Evolutionary conservation across 139 green algal genomes (phyloP), one percentile per base, ranked within the genome.

Genomic region (Diplosphaera chodatii): DNA sequence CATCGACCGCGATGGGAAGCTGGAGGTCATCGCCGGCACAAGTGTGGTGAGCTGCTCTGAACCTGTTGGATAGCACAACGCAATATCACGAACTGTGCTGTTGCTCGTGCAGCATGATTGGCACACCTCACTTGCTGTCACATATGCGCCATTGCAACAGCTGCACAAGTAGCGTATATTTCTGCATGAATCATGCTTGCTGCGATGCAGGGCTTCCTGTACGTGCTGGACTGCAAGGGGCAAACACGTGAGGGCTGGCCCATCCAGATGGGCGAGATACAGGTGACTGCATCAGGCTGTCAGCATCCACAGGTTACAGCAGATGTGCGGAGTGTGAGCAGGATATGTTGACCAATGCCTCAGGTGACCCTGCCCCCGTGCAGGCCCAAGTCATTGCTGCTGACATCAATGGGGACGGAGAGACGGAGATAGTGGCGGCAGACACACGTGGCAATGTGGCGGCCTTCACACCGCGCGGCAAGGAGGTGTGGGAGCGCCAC

Each of bases 21-120:
- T 97, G 82, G 95, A 99, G 78, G 78, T 98, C 32, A 75, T 97
- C n/a, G 66, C 98, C 28, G 95, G 92, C 28, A 98, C 93, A 3
- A 90, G 77, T 55, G 87, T 96, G 71, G 79, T 82, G 69, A 25
- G 66, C 32, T 20, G 37, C 37, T n/a, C n/a, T n/a, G n/a, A n/a
- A n/a, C n/a, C 56, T 32, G 56, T 32, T 65, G 56, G 56, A 6
- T 13, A 32, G 6, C n/a, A 13, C 16, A 65, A 30, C n/a, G n/a
- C n/a, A n/a, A n/a, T n/a, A n/a, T n/a, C n/a, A n/a, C n/a, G n/a
- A n/a, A n/a, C n/a, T n/a, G n/a, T n/a, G n/a, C n/a, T n/a, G n/a
- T n/a, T n/a, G n/a, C n/a, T n/a, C n/a, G n/a, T n/a, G n/a, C n/a
- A n/a, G n/a, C n/a, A n/a, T n/a, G n/a, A n/a, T n/a, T n/a, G n/a